These are phyloP conservation scores for Calcarisporium arbuscula DNA, from an alignment of 2,329 filamentous ascomycete genomes.

Conservation along the genomic window DNA sequence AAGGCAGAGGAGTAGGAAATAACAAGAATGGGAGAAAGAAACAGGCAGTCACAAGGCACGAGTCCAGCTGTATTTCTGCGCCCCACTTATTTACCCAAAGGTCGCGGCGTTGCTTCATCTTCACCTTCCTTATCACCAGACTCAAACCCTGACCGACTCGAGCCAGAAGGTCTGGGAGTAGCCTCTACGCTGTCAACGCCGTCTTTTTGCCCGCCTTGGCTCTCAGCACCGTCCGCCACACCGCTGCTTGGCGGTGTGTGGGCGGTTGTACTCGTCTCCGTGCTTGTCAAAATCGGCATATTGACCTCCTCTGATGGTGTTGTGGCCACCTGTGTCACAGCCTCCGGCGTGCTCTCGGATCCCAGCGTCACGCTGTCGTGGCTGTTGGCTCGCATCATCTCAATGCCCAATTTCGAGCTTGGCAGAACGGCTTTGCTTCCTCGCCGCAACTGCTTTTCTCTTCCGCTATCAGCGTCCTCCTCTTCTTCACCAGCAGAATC, in stretches of 20 bases:
- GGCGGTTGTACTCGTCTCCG: slow-evolving; percentile 7
- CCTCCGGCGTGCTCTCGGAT: slow-evolving; percentile 45
- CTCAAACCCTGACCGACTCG: slow-evolving; percentile 9
- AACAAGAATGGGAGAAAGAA: neutral
- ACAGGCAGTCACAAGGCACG: neutral
- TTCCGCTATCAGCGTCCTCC: slow-evolving; percentile 65
- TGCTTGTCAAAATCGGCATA: slow-evolving; percentile 20
- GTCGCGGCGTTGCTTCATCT: slow-evolving; percentile 36
- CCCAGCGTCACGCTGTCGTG: slow-evolving; percentile 66
- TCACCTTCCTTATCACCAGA: slow-evolving; percentile 10
- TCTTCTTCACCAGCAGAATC: slow-evolving; percentile 86
- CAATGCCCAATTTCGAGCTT: slow-evolving; percentile 84
- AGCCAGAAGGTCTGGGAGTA: slow-evolving; percentile 34
- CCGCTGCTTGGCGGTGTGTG: slow-evolving; percentile 18
- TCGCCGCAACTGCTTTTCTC: slow-evolving; percentile 41
- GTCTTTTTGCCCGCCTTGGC: slow-evolving; percentile 7
- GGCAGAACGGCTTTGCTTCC: slow-evolving; percentile 44
- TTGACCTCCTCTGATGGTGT: slow-evolving; percentile 40
- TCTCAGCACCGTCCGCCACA: slow-evolving; percentile 3
- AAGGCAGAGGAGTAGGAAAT: slow-evolving; percentile 1
- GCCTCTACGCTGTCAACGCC: slow-evolving; percentile 28
- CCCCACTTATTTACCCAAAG: slow-evolving; percentile 18
- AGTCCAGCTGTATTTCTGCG: neutral
- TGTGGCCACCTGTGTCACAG: slow-evolving; percentile 44
- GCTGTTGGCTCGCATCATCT: slow-evolving; percentile 97